phyloP scores from a whole-genome alignment of 768 basidiomycete genomes.

The Suillus brevipes region DNA sequence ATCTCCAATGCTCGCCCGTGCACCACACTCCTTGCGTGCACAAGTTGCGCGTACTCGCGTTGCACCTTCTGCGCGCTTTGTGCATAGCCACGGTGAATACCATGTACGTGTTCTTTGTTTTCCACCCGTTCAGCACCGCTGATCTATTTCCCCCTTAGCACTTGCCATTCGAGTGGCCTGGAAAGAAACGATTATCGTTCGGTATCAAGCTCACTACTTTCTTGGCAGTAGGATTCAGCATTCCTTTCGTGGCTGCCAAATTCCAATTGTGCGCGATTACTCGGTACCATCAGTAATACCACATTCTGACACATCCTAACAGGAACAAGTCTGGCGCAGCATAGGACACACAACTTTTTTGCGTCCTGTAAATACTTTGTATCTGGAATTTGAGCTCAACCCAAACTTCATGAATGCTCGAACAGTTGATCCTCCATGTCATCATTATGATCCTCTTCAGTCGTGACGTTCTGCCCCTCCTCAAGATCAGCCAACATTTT shows the following conservation, averaged over 20 bases:
- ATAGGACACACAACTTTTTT: neutral
- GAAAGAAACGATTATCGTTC: slow-evolving; percentile 49
- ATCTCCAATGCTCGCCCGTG: slow-evolving; percentile 43
- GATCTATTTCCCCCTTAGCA: slow-evolving; percentile 38
- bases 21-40: slow-evolving; percentile 44
- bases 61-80: slow-evolving; percentile 40
- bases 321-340: slow-evolving; percentile 1
- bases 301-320: neutral
- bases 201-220: slow-evolving; percentile 32
- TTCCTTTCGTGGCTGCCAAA: slow-evolving; percentile 63
- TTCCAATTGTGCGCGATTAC: slow-evolving; percentile 59
- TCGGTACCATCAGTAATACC: neutral
- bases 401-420: neutral
- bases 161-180: slow-evolving; percentile 56
- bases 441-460: neutral
- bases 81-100: slow-evolving; percentile 50
- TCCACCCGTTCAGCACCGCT: slow-evolving; percentile 1
- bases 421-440: neutral
- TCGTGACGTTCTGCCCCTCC: slow-evolving; percentile 9
- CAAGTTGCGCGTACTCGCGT: slow-evolving; percentile 33
- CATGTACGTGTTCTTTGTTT: slow-evolving; percentile 41
- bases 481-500: slow-evolving; percentile 29
- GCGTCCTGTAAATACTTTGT: neutral
- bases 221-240: slow-evolving; percentile 58
- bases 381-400: neutral